Evolutionary conservation across 306 rosid genomes (phyloP), one percentile per base, ranked within the genome.

Genomic region (Morella rubra): DNA sequence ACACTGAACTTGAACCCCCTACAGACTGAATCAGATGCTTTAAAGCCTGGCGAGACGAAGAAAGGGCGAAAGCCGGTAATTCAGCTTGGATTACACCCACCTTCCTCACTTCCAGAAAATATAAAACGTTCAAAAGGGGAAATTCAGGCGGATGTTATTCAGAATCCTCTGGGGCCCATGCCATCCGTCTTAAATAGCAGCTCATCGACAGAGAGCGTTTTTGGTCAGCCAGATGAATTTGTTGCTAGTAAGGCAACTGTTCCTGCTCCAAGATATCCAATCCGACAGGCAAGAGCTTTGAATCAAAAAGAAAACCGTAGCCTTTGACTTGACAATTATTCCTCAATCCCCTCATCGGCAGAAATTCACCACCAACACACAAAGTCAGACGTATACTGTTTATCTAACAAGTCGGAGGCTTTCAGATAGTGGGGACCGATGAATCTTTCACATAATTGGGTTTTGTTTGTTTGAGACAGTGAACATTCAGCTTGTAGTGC

Each of bases 31-130:
- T 37, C 78, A 80, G 85, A 83, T 49, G 87, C 53, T 72, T 16
- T 49, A 64, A 86, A 79, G 76, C 81, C 84, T 9, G 87, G 76
- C 53, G 83, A 79, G 81, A 90, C 80, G 66, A 90, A 80, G 83
- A 85, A 41, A 47, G 79, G 10, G 54, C 49, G 69, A 47, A 88
- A 83, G 79, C 86, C 91, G 8, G 79, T 42, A 40, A 86, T 90
- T 79, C 82, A 79, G 54, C 55, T 90, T 55, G 86, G 80, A 69
- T 69, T 83, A 85, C 65, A 32, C 37, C 53, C 88, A 66, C 6
- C 37, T 75, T 79, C 89, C 62, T 70, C 84, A 5, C 40, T 79
- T n/a, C 80, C 90, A 32, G 85, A 77, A 87, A 67, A 85, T 64
- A 75, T 2, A 44, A 52, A 58, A 75, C 65, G 66, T 77, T 3